A percentile compares a stretch with the other conserved stretches of the same genome.
phyloP scores from a whole-genome alignment of 2,329 filamentous ascomycete species.

The Stagonosporopsis vannaccii region DNA sequence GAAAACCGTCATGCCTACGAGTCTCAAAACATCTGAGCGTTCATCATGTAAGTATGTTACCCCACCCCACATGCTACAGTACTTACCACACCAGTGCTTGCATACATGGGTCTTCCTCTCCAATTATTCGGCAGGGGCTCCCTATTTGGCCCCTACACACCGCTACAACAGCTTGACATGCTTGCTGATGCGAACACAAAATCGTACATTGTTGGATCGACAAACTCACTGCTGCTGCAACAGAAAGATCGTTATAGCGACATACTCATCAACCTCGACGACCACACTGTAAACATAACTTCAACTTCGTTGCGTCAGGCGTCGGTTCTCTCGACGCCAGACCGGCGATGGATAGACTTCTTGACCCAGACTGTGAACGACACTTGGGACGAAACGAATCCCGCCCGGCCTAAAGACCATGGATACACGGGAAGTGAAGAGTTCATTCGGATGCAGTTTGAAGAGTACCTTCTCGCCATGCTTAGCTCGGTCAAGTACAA shows the following conservation, averaged over 20 bases:
- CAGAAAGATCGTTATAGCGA: conserved; percentile 97
- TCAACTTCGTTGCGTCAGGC: conserved; percentile 79
- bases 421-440: conserved; percentile 96
- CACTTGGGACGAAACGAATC: conserved; percentile 93
- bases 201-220: conserved; percentile 96
- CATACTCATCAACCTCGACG: conserved; percentile 94
- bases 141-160: conserved; percentile 95
- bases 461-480: conserved; percentile 91
- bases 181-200: conserved; percentile 93
- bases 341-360: conserved; percentile 95
- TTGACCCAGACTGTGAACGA: conserved; percentile 92
- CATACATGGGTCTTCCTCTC: conserved; percentile 92
- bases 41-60: conserved; percentile 65
- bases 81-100: conserved; percentile 65
- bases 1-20: conserved; percentile 77
- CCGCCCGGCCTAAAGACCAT: conserved; percentile 88
- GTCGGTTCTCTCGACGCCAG: conserved; percentile 80
- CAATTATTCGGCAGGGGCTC: conserved; percentile 97
- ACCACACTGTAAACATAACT: conserved; percentile 82
- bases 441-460: conserved; percentile 95
- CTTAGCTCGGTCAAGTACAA: conserved; percentile 91
- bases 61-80: not conserved
- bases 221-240: conserved; percentile 90
- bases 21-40: conserved; percentile 88
- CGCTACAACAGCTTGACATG: conserved; percentile 92